These are phyloP conservation scores for Meira miltonrushii DNA, from an alignment of 1,284 basidiomycete genomes.

Conservation along the genomic window DNA sequence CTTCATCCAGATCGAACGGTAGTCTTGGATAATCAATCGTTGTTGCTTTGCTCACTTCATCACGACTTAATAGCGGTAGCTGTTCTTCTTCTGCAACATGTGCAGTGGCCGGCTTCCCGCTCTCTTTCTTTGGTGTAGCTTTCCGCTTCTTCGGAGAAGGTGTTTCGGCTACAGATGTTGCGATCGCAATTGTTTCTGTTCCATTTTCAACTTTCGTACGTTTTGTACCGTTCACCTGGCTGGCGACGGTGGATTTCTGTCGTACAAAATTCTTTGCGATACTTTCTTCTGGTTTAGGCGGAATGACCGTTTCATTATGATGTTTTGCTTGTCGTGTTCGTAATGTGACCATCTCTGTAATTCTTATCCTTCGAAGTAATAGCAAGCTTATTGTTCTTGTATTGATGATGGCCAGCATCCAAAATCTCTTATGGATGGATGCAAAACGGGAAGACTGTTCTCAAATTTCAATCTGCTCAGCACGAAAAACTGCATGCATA, in stretches of 20 bases:
- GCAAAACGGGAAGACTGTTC: no score
- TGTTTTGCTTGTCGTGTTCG: no score
- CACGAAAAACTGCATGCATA: no score
- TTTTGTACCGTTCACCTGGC: background rate
- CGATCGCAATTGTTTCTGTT: background rate
- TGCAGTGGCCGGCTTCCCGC: background rate
- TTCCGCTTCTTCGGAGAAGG: background rate
- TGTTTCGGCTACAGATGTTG: no score
- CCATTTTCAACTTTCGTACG: background rate
- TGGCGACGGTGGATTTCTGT: background rate
- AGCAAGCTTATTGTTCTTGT: no score
- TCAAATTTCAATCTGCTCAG: no score
- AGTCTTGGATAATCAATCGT: conserved; percentile 53
- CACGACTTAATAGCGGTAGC: conserved; percentile 8
- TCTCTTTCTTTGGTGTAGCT: background rate
- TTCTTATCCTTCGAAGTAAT: no score
- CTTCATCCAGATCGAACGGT: conserved; percentile 69
- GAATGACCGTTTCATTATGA: no score
- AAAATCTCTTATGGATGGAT: no score
- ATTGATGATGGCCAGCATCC: no score
- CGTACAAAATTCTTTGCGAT: background rate
- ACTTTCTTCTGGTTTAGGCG: no score
- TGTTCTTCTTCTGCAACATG: background rate
- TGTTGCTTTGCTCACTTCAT: conserved; percentile 17
- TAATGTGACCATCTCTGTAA: no score